Evolutionary conservation across 108 stramenopile species (phyloP).

Genomic region (Epithemia pelagica): DNA sequence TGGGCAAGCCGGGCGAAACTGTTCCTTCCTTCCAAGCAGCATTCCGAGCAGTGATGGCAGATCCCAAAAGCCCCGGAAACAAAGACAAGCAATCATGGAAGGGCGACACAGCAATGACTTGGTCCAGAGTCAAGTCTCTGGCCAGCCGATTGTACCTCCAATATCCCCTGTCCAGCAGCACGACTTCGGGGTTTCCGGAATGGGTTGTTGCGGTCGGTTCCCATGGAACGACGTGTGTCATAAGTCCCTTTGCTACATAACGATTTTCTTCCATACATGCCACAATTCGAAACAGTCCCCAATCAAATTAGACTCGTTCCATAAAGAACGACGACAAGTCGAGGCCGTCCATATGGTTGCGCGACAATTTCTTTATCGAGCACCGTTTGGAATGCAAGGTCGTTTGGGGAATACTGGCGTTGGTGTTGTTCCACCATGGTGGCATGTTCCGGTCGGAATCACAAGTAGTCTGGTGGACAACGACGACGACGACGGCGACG

Average conservation of each 20-base stretch:
- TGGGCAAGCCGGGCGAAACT: not conserved
- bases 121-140: constrained; percentile 27
- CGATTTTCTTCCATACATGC: constrained; percentile 49
- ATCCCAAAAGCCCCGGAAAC: constrained; percentile 7
- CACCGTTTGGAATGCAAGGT: constrained; percentile 1
- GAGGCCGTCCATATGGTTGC: constrained; percentile 44
- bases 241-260: constrained; percentile 14
- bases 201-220: no score
- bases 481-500: no score
- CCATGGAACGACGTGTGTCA: constrained; percentile 29
- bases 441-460: no score
- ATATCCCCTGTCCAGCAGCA: constrained; percentile 21
- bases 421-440: no score
- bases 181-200: not conserved
- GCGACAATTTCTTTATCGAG: constrained; percentile 19
- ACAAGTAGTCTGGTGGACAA: no score
- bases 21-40: not conserved
- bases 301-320: constrained; percentile 25
- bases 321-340: constrained; percentile 47
- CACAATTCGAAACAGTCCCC: constrained; percentile 38
- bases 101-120: constrained; percentile 54
- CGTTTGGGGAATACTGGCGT: no score
- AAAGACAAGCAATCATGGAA: constrained; percentile 49
- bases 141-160: constrained; percentile 39
- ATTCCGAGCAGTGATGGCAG: not conserved